Evolutionary conservation across 805 yeast species (phyloP).

Genomic region (Metschnikowia gruessii): DNA sequence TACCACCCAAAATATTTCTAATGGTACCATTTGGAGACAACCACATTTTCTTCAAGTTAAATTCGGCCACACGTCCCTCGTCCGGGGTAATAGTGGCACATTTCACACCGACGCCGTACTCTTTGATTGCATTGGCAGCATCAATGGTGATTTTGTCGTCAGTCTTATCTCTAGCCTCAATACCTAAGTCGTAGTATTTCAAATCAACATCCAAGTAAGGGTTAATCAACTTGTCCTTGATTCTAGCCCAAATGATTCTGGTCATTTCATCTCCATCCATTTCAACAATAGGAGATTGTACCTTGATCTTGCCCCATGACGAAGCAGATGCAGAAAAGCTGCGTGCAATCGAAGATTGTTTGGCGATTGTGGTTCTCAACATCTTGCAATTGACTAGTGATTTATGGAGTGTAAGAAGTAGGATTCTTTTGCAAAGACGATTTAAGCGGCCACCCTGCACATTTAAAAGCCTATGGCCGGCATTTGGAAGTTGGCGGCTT

Average conservation of each 20-base stretch:
- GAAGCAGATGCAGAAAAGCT: conserved; percentile 10
- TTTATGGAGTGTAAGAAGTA: no score
- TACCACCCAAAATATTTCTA: conserved; percentile 93
- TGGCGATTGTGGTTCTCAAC: conserved; percentile 5
- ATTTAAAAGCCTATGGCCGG: neutral
- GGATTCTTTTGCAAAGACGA: neutral
- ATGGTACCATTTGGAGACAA: conserved; percentile 95
- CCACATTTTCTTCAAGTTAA: conserved; percentile 94
- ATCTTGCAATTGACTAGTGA: neutral
- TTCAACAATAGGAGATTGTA: conserved; percentile 87
- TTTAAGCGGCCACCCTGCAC: conserved; percentile 1
- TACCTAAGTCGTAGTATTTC: conserved; percentile 88
- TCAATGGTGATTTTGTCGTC: conserved; percentile 86
- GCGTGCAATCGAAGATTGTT: conserved; percentile 2
- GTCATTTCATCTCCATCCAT: conserved; percentile 99
- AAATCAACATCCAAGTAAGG: conserved; percentile 87
- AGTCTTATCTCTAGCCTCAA: conserved; percentile 82
- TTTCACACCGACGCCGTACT: conserved; percentile 91
- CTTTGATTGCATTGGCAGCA: conserved; percentile 83
- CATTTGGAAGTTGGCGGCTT: neutral
- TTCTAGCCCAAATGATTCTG: conserved; percentile 90
- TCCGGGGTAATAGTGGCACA: conserved; percentile 99
- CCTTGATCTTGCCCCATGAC: conserved; percentile 56
- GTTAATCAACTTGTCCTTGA: conserved; percentile 77
- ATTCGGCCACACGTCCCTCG: conserved; percentile 92